A percentile compares a stretch with the other conserved stretches of the same genome.
These are phyloP conservation scores for Mucor saturninus DNA, from an alignment of 371 early-diverging fungal species.

Conservation along the genomic window DNA sequence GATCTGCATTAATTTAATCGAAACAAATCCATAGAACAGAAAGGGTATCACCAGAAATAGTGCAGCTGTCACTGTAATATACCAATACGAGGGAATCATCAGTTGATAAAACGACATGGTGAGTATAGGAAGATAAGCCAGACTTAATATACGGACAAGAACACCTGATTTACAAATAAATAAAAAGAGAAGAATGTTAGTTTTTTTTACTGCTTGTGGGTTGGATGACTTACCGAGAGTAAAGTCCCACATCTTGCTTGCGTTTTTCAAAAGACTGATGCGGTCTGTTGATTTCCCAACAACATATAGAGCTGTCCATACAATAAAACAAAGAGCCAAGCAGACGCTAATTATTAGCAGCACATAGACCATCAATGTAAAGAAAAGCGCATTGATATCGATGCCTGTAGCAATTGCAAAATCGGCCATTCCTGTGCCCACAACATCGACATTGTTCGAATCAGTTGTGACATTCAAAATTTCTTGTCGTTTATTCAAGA, in stretches of 20 bases:
- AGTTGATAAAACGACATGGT: slow-evolving; percentile 44
- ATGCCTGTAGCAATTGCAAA: slow-evolving; percentile 51
- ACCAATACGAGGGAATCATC: slow-evolving; percentile 45
- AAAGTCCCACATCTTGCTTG: slow-evolving; percentile 27
- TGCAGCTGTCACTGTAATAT: slow-evolving; percentile 35
- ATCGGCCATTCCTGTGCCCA: slow-evolving; percentile 45
- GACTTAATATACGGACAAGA: slow-evolving; percentile 32
- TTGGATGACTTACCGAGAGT: slow-evolving; percentile 26
- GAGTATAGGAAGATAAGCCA: slow-evolving; percentile 46
- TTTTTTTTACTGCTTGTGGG: neutral
- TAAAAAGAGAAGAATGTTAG: neutral
- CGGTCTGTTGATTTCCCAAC: neutral
- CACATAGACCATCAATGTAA: slow-evolving; percentile 38
- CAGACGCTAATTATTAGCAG: slow-evolving; percentile 36
- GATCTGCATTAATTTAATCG: slow-evolving; percentile 39
- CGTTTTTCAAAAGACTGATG: neutral
- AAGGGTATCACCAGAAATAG: slow-evolving; percentile 37
- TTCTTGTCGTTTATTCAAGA: slow-evolving; percentile 24
- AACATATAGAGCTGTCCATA: slow-evolving; percentile 14
- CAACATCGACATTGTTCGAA: slow-evolving; percentile 21
- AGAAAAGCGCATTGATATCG: slow-evolving; percentile 45
- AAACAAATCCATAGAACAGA: slow-evolving; percentile 39
- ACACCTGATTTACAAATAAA: slow-evolving; percentile 30
- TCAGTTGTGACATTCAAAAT: neutral
- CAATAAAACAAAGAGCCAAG: slow-evolving; percentile 26